Percentiles rank a stretch among this genome's conserved stretches.
Conservation (phyloP, 2,329 filamentous ascomycete species). For the Hypoxylon sp. region DNA sequence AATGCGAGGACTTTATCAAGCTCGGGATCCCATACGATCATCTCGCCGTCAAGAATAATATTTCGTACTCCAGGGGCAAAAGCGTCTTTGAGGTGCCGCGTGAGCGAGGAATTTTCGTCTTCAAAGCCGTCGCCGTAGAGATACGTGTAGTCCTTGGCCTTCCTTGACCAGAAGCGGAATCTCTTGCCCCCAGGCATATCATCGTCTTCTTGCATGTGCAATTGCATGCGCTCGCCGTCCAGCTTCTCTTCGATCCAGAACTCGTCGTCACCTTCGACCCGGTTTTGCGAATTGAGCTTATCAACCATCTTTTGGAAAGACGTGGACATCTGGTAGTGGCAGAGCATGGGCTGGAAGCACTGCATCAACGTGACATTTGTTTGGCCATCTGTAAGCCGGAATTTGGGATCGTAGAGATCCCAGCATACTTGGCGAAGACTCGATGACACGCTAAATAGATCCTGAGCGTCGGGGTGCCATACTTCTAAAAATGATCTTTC, state of each 20-base stretch:
- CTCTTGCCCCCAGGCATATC: conserved; percentile 75
- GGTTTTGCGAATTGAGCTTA: conserved; percentile 66
- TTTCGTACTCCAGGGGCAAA: conserved; percentile 85
- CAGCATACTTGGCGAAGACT: conserved; percentile 93
- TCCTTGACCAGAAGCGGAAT: conserved; percentile 94
- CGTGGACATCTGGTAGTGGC: conserved; percentile 88
- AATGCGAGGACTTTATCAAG: conserved; percentile 89
- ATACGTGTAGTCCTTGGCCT: conserved; percentile 96
- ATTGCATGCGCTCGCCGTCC: conserved; percentile 96
- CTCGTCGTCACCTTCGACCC: conserved; percentile 77
- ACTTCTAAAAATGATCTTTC: conserved; percentile 89
- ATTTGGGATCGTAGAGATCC: conserved; percentile 83
- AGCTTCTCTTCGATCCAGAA: conserved; percentile 99
- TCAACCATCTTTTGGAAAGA: conserved; percentile 84
- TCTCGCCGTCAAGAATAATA: conserved; percentile 95
- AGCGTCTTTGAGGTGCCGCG: conserved; percentile 81
- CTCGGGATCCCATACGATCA: conserved; percentile 97
- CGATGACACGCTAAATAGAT: conserved; percentile 89
- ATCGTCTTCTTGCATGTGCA: conserved; percentile 87
- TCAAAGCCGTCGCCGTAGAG: conserved; percentile 85
- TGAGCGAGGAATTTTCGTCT: conserved; percentile 83
- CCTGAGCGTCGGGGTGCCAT: conserved; percentile 85
- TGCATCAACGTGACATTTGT: conserved; percentile 87
- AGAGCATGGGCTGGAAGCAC: conserved; percentile 96
- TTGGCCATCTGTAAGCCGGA: conserved; percentile 82